phyloP scores from a whole-genome alignment of 2,329 filamentous ascomycete genomes.

The Didymosphaeria variabile region DNA sequence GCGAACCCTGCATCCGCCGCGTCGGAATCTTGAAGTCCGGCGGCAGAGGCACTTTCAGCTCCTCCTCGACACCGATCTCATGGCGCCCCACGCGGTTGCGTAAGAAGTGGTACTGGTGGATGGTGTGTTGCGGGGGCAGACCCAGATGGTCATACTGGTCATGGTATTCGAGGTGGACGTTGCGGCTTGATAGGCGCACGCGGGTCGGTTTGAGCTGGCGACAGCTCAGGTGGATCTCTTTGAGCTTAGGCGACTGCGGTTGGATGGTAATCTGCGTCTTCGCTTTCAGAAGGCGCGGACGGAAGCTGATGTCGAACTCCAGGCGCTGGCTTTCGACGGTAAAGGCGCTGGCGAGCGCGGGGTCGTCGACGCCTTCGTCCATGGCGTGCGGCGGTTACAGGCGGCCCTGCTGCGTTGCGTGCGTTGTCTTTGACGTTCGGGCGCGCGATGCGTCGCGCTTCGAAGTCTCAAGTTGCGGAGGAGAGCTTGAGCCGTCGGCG shows the following conservation, averaged over 20 bases:
- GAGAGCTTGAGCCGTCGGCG: neutral
- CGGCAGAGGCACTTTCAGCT: slow-evolving; percentile 68
- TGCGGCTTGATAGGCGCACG: slow-evolving; percentile 56
- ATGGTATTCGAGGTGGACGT: slow-evolving; percentile 53
- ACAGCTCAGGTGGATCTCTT: slow-evolving; percentile 67
- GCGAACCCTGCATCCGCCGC: slow-evolving; percentile 55
- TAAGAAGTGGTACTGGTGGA: slow-evolving; percentile 80
- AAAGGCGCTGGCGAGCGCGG: slow-evolving; percentile 52
- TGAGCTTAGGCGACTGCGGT: slow-evolving; percentile 65
- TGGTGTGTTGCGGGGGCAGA: slow-evolving; percentile 63
- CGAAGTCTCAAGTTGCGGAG: slow-evolving; percentile 2
- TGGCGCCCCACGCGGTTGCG: slow-evolving; percentile 72
- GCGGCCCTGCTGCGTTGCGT: slow-evolving; percentile 35
- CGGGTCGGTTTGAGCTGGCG: slow-evolving; percentile 68
- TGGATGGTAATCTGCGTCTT: slow-evolving; percentile 83
- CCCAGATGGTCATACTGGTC: slow-evolving; percentile 75
- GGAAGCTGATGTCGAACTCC: slow-evolving; percentile 88
- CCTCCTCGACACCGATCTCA: slow-evolving; percentile 62
- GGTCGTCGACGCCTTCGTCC: slow-evolving; percentile 40
- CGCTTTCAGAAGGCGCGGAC: slow-evolving; percentile 76
- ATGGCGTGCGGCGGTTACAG: slow-evolving; percentile 44
- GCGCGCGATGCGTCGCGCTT: slow-evolving; percentile 6
- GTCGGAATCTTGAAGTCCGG: slow-evolving; percentile 69
- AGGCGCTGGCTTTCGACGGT: slow-evolving; percentile 84
- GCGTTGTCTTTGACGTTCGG: slow-evolving; percentile 10